Conservation (phyloP, 257 asterid genomes). For the Perilla frutescens region DNA sequence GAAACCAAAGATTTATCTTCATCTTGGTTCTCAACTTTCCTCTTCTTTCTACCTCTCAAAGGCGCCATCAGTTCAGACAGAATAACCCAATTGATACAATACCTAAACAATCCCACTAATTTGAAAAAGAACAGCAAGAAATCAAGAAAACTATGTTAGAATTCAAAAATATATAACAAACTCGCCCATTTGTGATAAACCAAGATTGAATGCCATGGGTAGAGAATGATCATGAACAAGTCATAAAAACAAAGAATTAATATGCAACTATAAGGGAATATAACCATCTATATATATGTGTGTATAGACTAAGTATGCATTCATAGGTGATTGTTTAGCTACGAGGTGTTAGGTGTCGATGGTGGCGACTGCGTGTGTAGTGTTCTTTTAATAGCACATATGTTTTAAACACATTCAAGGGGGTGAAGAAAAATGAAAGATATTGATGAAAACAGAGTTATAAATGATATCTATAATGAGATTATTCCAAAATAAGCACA, state of each 20-base stretch:
- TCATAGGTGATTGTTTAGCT: constrained; percentile 27
- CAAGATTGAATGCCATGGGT: constrained; percentile 26
- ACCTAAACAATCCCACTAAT: constrained; percentile 37
- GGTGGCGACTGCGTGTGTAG: constrained; percentile 11
- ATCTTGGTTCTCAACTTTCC: constrained; percentile 59
- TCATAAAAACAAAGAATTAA: constrained; percentile 18
- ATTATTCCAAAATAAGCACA: too few species aligned
- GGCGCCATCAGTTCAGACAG: constrained; percentile 59
- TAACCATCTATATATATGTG: neutral
- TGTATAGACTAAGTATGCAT: neutral
- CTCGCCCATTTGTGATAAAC: constrained; percentile 35
- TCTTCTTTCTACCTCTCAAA: constrained; percentile 72
- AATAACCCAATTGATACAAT: constrained; percentile 40
- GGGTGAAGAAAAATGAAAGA: too few species aligned
- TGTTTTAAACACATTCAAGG: constrained; percentile 12
- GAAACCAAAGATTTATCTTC: constrained; percentile 55
- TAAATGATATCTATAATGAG: too few species aligned
- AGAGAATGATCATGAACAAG: constrained; percentile 38
- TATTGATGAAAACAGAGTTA: too few species aligned
- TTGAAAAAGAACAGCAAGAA: constrained; percentile 24
- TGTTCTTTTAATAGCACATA: constrained; percentile 22
- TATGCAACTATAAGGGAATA: constrained; percentile 23
- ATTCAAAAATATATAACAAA: constrained; percentile 38
- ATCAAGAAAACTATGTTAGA: constrained; percentile 30
- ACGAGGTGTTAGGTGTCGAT: neutral